Evolutionary conservation across 2,329 filamentous ascomycete genomes (phyloP).

Genomic region (Curvularia eragrostidis): DNA sequence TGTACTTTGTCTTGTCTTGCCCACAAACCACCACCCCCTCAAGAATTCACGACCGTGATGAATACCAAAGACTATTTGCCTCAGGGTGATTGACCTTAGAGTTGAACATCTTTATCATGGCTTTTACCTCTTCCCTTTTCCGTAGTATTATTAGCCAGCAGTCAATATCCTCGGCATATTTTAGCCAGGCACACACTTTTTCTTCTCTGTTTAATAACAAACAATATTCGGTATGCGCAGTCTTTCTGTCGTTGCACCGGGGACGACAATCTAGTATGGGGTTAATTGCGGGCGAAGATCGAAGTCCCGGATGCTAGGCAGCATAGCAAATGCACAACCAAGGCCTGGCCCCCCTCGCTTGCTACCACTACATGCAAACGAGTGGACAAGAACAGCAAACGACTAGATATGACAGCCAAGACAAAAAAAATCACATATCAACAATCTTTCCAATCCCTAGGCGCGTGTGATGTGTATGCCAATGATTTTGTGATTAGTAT

Average conservation of each 20-base stretch:
- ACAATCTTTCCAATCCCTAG: neutral
- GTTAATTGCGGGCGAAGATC: too few relatives aligned
- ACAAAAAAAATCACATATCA: constrained; percentile 9
- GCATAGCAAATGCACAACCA: too few relatives aligned
- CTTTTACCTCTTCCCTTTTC: constrained; percentile 21
- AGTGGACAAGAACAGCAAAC: neutral
- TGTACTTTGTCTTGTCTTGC: constrained; percentile 33
- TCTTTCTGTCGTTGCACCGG: constrained; percentile 21
- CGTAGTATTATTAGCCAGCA: constrained; percentile 16
- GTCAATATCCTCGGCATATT: constrained; percentile 17
- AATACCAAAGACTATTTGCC: constrained; percentile 50
- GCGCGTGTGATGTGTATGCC: too few relatives aligned
- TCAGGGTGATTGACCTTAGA: constrained; percentile 49
- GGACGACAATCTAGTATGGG: too few relatives aligned
- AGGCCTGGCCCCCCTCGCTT: too few relatives aligned
- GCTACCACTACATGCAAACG: too few relatives aligned
- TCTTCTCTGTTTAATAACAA: constrained; percentile 20
- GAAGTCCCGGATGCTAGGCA: too few relatives aligned
- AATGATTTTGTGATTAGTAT: neutral
- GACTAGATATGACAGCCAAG: constrained; percentile 12
- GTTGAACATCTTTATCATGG: constrained; percentile 47
- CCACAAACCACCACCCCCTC: constrained; percentile 33
- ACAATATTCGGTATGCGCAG: constrained; percentile 47
- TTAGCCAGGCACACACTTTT: constrained; percentile 32
- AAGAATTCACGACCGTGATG: constrained; percentile 47